phyloP scores from a whole-genome alignment of 768 basidiomycete genomes.

The Scleroderma citrinum region DNA sequence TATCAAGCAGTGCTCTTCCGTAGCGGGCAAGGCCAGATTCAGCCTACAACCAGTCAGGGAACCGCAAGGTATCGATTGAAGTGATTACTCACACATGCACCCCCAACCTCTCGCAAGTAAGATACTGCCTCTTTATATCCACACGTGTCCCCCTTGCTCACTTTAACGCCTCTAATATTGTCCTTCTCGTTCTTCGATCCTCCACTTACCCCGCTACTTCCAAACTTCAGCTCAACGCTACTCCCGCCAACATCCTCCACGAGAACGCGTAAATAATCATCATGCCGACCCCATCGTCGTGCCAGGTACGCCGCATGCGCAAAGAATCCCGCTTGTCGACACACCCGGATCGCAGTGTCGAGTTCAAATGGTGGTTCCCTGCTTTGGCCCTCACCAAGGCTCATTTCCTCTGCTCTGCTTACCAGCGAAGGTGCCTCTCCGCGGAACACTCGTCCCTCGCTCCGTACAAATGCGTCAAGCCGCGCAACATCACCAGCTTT shows the following conservation, averaged over 20 bases:
- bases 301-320: constrained; percentile 93
- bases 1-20: constrained; percentile 78
- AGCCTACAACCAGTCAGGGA: constrained; percentile 52
- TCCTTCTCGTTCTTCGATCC: constrained; percentile 1
- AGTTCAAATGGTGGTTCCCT: constrained; percentile 91
- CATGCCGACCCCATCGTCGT: constrained; percentile 83
- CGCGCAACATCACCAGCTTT: constrained; percentile 89
- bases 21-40: constrained; percentile 84
- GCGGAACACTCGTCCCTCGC: constrained; percentile 54
- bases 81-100: constrained; percentile 58
- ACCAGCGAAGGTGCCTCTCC: constrained; percentile 12
- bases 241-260: constrained; percentile 75
- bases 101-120: constrained; percentile 75
- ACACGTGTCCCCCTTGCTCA: constrained; percentile 32
- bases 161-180: constrained; percentile 10
- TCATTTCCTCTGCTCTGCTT: constrained; percentile 4
- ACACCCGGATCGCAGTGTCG: constrained; percentile 94
- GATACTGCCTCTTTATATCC: constrained; percentile 67
- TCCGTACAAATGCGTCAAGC: constrained; percentile 88
- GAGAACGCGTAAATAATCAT: constrained; percentile 90
- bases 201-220: background rate
- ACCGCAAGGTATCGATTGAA: background rate
- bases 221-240: constrained; percentile 1
- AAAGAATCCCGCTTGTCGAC: constrained; percentile 93
- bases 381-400: constrained; percentile 35